Conservation (phyloP, 2,329 filamentous ascomycete species). For the Herpomyces periplanetae region DNA sequence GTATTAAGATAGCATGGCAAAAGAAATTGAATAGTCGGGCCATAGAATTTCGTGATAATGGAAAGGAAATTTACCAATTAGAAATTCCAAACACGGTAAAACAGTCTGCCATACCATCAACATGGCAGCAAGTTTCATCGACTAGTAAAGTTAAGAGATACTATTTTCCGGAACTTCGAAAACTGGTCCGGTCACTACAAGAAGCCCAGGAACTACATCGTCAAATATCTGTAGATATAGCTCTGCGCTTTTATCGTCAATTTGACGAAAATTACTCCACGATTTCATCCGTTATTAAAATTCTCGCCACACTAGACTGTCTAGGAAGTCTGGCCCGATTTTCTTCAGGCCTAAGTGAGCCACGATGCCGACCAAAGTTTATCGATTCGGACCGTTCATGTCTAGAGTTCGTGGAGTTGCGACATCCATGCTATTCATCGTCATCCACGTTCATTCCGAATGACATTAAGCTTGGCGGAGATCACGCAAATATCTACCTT, state of each 20-base stretch:
- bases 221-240: conserved; percentile 58
- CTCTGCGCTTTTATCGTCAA: conserved; percentile 37
- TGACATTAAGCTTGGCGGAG: conserved; percentile 49
- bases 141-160: conserved; percentile 66
- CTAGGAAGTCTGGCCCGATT: conserved; percentile 69
- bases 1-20: conserved; percentile 27
- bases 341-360: conserved; percentile 41
- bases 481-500: conserved; percentile 42
- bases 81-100: conserved; percentile 50
- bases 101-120: conserved; percentile 29
- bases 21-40: conserved; percentile 30
- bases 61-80: conserved; percentile 87
- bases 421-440: conserved; percentile 58
- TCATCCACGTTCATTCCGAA: conserved; percentile 91
- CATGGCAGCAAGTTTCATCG: conserved; percentile 85
- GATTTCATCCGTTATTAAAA: conserved; percentile 63
- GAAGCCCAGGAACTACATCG: conserved; percentile 77
- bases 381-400: conserved; percentile 47
- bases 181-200: conserved; percentile 48
- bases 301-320: conserved; percentile 72
- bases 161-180: conserved; percentile 50
- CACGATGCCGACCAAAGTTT: conserved; percentile 59
- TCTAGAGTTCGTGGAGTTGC: conserved; percentile 62
- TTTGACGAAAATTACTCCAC: conserved; percentile 55
- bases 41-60: conserved; percentile 25